Percentiles rank a stretch among this genome's conserved stretches.
Conservation (phyloP, 805 yeast genomes). For the Debaryomyces hansenii region DNA sequence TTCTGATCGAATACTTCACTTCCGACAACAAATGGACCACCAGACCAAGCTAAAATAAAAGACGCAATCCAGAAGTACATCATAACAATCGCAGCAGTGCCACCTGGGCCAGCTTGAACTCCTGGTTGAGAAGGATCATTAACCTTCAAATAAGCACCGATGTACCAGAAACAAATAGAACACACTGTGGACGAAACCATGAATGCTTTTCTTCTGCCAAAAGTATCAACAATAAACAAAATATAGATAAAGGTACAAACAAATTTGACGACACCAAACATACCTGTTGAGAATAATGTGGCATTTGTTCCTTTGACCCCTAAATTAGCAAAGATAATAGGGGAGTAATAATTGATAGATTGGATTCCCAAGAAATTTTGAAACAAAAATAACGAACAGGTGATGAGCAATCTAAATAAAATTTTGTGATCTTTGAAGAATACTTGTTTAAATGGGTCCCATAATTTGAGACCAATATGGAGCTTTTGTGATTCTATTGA, state of each 20-base stretch:
- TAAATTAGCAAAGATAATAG: constrained; percentile 47
- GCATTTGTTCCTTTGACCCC: constrained; percentile 48
- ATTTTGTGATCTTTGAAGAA: constrained; percentile 26
- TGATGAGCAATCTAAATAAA: constrained; percentile 32
- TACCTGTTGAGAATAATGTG: constrained; percentile 51
- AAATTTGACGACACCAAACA: constrained; percentile 53
- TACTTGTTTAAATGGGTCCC: constrained; percentile 39
- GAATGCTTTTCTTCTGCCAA: constrained; percentile 47
- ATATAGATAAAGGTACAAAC: constrained; percentile 45
- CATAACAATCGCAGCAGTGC: constrained; percentile 45
- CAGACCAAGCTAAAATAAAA: constrained; percentile 46
- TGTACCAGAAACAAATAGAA: constrained; percentile 46
- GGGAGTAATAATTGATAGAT: constrained; percentile 55
- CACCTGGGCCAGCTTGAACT: constrained; percentile 26
- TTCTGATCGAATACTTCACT: constrained; percentile 47
- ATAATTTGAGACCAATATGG: constrained; percentile 36
- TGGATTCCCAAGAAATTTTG: constrained; percentile 51
- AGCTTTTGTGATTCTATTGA: constrained; percentile 28
- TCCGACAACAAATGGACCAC: constrained; percentile 48
- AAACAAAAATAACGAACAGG: constrained; percentile 40
- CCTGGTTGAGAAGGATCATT: constrained; percentile 21
- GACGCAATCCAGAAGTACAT: constrained; percentile 48
- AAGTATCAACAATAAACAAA: constrained; percentile 44
- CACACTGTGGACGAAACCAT: constrained; percentile 39
- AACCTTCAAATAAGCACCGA: constrained; percentile 48